phyloP scores from a whole-genome alignment of 164 flowering plant genomes.

The Vitis amurensis region DNA sequence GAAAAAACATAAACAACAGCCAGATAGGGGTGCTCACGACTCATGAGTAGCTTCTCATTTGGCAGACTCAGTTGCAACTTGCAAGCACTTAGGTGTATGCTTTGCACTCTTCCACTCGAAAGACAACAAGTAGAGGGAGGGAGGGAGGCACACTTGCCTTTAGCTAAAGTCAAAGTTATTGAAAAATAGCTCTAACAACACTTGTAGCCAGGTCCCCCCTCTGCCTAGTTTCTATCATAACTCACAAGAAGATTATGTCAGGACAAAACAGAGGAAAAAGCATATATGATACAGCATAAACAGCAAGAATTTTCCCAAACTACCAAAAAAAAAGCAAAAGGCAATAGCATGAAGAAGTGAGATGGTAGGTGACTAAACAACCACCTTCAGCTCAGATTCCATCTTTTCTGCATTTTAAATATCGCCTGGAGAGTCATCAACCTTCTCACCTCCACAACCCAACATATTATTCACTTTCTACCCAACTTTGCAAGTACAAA shows the following conservation, averaged over 20 bases:
- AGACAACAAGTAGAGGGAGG: too few relatives aligned
- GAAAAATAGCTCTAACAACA: not conserved
- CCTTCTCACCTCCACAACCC: conserved; percentile 7
- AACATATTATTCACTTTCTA: not conserved
- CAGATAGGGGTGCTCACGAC: too few relatives aligned
- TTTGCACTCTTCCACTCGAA: not conserved
- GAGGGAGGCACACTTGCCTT: not conserved
- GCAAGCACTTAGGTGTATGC: not conserved
- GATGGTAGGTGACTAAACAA: conserved; percentile 14
- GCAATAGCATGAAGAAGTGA: not conserved
- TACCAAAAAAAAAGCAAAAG: not conserved
- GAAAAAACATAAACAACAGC: too few relatives aligned
- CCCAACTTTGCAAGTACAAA: not conserved
- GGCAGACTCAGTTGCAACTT: too few relatives aligned
- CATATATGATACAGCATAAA: too few relatives aligned
- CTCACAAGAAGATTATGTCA: not conserved
- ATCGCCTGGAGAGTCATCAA: not conserved
- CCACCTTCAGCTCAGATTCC: not conserved
- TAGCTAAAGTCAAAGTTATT: not conserved
- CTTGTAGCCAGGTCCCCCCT: not conserved
- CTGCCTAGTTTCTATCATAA: not conserved
- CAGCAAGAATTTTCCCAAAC: not conserved
- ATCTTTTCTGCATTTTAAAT: not conserved
- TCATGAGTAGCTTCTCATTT: too few relatives aligned
- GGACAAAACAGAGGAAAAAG: not conserved